phyloP scores from a whole-genome alignment of 2,329 filamentous ascomycete genomes.

The Ceratocystis diversiconidia region DNA sequence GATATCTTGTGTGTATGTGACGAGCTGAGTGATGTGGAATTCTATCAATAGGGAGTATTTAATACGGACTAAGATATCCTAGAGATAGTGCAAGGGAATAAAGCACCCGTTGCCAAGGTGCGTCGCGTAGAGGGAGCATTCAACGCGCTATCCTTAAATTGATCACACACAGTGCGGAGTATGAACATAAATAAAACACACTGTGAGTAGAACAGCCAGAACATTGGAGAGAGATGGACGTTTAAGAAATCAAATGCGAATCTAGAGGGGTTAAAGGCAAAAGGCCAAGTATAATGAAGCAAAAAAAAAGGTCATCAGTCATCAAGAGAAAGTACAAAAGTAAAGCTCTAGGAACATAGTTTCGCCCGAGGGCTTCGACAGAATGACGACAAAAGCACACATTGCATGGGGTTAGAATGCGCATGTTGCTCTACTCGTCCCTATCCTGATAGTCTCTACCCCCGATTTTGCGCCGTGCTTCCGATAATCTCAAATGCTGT shows the following conservation, averaged over 20 bases:
- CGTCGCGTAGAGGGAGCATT: not conserved
- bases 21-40: too few relatives aligned
- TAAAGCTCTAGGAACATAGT: not conserved
- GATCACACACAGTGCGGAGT: constrained; percentile 13
- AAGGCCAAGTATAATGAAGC: not conserved
- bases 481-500: constrained; percentile 12
- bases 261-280: not conserved
- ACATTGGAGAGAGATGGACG: not conserved
- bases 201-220: not conserved
- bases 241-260: not conserved
- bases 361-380: not conserved
- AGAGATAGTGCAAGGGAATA: not conserved
- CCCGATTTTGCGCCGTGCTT: not conserved
- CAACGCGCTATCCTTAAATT: not conserved
- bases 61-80: too few relatives aligned
- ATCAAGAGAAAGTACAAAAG: not conserved
- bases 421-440: not conserved
- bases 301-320: not conserved
- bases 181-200: not conserved
- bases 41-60: too few relatives aligned
- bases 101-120: constrained; percentile 8
- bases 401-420: too few relatives aligned
- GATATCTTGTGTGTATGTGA: too few relatives aligned
- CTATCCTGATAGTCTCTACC: not conserved
- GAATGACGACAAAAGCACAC: too few relatives aligned